Evolutionary conservation across 2,329 filamentous ascomycete genomes (phyloP), one percentile per base, ranked within the genome.

Genomic region (Hymenoscyphus albidus): DNA sequence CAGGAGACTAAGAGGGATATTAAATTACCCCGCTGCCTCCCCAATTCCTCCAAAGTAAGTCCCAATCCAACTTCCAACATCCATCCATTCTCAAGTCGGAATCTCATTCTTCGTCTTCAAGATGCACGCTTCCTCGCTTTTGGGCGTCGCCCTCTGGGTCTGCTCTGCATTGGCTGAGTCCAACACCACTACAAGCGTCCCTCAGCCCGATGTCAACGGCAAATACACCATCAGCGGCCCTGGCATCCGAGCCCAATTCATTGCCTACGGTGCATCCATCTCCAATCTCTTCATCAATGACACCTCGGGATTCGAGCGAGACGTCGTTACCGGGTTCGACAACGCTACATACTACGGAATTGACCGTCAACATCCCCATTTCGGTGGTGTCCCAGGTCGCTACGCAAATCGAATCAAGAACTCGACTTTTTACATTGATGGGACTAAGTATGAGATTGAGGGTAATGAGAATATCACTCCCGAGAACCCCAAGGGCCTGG

Each of bases 381-480:
- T 90, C 69, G 90, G 89, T 65, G 80, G 86, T 71, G 86, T 93
- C 0, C 89, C 89, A 0, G 90, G 89, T 58, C 87, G 90, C 63
- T 93, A 93, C 74, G 90, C 90, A 65, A 93, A 93, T 76, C 87
- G 90, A 69, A 93, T 93, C 80, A 87, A 86, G 81, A 92, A 93
- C 80, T 88, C 85, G 76, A 88, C 83, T 5, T 92, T 92, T 72
- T 81, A 79, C 65, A 85, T 92, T 64, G 88, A 91, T 69, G 88
- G 87, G 61, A 77, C 78, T 62, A 78, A 76, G 3, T 91, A 85
- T 76, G 76, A 88, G 66, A 78, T 90, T 63, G 71, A 78, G 44
- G 79, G 87, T 59, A 92, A 92, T 75, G 88, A 89, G 75, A 83
- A 88, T 71, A 81, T 82, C 1, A 83, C 81, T 0, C 62, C 76